Conservation (phyloP, 257 asterid species). For the Henckelia pumila region DNA sequence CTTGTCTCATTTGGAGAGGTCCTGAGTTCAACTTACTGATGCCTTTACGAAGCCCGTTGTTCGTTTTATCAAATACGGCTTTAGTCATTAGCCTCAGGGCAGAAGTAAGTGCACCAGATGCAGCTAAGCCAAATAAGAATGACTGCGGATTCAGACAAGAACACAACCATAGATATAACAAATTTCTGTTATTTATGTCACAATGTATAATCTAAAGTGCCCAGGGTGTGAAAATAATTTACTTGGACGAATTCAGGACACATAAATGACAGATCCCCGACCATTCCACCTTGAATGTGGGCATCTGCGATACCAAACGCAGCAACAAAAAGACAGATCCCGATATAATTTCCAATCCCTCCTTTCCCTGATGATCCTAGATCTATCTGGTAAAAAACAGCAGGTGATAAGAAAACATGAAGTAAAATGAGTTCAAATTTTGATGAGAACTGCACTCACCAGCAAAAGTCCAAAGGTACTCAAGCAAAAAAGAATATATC, state of each 20-base stretch:
- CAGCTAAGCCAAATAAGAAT: conserved; percentile 80
- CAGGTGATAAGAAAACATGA: background rate
- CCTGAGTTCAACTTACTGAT: conserved; percentile 49
- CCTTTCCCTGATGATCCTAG: conserved; percentile 66
- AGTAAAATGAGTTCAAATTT: background rate
- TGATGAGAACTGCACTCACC: conserved; percentile 25
- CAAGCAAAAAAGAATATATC: conserved; percentile 30
- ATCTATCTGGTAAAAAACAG: conserved; percentile 46
- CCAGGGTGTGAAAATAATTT: background rate
- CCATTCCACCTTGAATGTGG: conserved; percentile 79
- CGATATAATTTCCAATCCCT: conserved; percentile 57
- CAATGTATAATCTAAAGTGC: background rate
- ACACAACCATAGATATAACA: background rate
- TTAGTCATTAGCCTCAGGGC: conserved; percentile 73
- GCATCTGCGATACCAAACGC: conserved; percentile 83
- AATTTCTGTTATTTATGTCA: background rate
- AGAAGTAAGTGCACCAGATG: conserved; percentile 84
- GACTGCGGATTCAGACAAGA: conserved; percentile 47
- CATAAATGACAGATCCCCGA: conserved; percentile 85
- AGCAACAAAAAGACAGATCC: conserved; percentile 64
- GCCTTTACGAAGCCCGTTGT: conserved; percentile 78
- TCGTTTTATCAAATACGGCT: conserved; percentile 64
- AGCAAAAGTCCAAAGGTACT: background rate
- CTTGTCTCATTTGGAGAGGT: background rate
- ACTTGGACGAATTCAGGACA: conserved; percentile 84